Conservation (phyloP, 352 stramenopile species). For the Stephanocyclus meneghinianus region DNA sequence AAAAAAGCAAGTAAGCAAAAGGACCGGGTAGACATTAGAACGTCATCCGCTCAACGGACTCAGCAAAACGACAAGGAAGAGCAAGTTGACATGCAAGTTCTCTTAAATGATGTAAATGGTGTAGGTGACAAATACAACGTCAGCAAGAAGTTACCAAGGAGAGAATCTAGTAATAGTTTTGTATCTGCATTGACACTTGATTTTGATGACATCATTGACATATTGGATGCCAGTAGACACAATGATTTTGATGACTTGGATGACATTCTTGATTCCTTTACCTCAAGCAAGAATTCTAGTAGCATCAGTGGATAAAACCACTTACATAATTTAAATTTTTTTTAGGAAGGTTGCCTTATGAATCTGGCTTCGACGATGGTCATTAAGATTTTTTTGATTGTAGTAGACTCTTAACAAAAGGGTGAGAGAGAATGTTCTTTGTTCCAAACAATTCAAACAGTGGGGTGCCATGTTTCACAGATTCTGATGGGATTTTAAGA, state of each 20-base stretch:
- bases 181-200: constrained; percentile 14
- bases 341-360: not conserved
- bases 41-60: not conserved
- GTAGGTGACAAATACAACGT: not conserved
- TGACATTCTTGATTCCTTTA: too few species aligned
- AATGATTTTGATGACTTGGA: constrained; percentile 7
- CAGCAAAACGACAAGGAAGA: not conserved
- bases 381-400: too few species aligned
- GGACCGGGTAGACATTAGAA: not conserved
- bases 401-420: too few species aligned
- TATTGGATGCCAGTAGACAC: constrained; percentile 9
- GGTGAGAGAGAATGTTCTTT: too few species aligned
- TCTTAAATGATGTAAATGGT: not conserved
- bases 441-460: too few species aligned
- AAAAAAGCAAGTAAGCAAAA: constrained; percentile 1
- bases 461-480: too few species aligned
- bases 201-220: constrained; percentile 14
- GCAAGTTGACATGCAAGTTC: not conserved
- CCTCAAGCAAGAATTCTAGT: not conserved
- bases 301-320: not conserved
- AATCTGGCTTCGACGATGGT: too few species aligned
- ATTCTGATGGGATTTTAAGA: too few species aligned
- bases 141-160: not conserved
- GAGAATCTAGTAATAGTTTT: constrained; percentile 2
- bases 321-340: too few species aligned